phyloP scores from a whole-genome alignment of 2,329 filamentous ascomycete species.

The Trichophyton benhamiae region DNA sequence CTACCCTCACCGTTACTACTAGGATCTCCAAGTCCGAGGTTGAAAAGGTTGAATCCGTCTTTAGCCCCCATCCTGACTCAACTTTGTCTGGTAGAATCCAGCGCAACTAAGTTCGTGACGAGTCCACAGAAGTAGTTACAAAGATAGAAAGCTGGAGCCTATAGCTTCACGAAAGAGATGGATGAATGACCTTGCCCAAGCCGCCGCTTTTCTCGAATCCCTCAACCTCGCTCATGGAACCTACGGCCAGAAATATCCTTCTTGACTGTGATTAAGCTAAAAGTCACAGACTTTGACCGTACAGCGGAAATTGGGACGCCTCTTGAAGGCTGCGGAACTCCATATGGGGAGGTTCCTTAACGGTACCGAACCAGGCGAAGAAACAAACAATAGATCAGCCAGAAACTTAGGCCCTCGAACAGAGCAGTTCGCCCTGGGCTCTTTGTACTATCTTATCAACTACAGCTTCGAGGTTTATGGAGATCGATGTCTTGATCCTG shows the following conservation, averaged over 20 bases:
- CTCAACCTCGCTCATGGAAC: conserved; percentile 23
- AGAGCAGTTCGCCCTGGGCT: conserved; percentile 24
- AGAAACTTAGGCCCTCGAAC: conserved; percentile 20
- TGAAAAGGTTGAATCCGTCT: too few relatives aligned
- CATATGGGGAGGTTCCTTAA: conserved; percentile 20
- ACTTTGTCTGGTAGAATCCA: background rate
- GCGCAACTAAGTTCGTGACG: background rate
- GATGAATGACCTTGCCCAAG: conserved; percentile 24
- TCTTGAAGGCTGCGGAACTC: conserved; percentile 17
- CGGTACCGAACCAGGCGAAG: background rate
- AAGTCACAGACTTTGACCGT: conserved; percentile 22
- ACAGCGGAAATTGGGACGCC: conserved; percentile 18
- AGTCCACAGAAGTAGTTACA: background rate
- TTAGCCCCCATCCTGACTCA: background rate
- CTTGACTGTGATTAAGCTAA: conserved; percentile 20
- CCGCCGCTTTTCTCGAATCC: conserved; percentile 23
- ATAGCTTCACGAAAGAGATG: conserved; percentile 19
- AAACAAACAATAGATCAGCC: conserved; percentile 8
- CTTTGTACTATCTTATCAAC: conserved; percentile 23
- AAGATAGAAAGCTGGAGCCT: conserved; percentile 19
- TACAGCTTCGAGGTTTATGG: conserved; percentile 23
- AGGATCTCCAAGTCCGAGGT: too few relatives aligned
- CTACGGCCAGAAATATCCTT: conserved; percentile 23
- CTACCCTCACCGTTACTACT: too few relatives aligned
- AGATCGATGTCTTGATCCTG: conserved; percentile 16